Evolutionary conservation across 345 rosid genomes (phyloP).

Genomic region (Camelina laxa): DNA sequence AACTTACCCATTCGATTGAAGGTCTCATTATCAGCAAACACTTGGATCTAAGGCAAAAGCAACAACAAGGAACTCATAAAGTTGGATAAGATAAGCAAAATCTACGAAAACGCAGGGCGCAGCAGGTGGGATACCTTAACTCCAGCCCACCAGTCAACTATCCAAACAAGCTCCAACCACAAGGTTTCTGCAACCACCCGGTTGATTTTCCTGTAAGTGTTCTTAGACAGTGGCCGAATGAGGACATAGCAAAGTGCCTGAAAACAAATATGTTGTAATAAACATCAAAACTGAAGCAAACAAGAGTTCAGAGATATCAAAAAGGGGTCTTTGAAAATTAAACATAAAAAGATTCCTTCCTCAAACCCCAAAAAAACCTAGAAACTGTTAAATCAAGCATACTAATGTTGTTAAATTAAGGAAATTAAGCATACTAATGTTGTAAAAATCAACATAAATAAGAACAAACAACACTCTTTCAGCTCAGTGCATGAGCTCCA

Average conservation of each 20-base stretch:
- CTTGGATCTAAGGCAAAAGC: constrained; percentile 62
- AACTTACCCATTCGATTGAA: constrained; percentile 76
- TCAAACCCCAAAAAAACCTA: constrained; percentile 24
- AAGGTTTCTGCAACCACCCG: constrained; percentile 75
- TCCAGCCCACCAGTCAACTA: constrained; percentile 96
- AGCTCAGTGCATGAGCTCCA: constrained; percentile 22
- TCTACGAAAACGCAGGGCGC: too few relatives aligned
- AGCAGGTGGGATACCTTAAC: constrained; percentile 59
- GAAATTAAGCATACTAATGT: background rate
- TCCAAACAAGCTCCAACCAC: constrained; percentile 95
- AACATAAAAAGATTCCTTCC: constrained; percentile 6
- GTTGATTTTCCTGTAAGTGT: constrained; percentile 69
- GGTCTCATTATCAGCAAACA: constrained; percentile 74
- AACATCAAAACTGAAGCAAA: constrained; percentile 34
- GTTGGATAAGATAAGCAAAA: too few relatives aligned
- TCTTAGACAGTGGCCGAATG: constrained; percentile 82
- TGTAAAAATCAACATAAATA: constrained; percentile 7
- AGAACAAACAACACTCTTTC: background rate
- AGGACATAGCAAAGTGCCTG: constrained; percentile 83
- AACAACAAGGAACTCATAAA: constrained; percentile 20
- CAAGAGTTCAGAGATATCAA: background rate
- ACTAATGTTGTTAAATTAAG: background rate
- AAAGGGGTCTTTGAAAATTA: background rate
- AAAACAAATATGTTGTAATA: constrained; percentile 26
- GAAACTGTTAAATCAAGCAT: background rate